phyloP scores from a whole-genome alignment of 176 grass and related monocot species.

The Musa itinerans region DNA sequence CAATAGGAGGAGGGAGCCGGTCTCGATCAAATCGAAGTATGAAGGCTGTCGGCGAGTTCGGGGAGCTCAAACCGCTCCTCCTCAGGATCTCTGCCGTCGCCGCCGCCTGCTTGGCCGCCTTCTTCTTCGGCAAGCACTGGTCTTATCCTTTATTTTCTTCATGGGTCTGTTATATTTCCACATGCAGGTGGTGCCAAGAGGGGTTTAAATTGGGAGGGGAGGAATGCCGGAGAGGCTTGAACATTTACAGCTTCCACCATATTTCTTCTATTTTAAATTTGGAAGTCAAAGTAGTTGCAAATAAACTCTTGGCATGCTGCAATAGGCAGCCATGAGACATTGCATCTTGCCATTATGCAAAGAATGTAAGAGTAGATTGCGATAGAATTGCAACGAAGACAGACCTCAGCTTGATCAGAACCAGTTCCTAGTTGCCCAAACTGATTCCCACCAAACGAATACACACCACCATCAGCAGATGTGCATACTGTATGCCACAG shows the following conservation, averaged over 20 bases:
- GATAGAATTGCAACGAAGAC: not conserved
- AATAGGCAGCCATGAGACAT: not conserved
- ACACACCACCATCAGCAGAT: conserved; percentile 79
- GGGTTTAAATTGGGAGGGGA: too few relatives aligned
- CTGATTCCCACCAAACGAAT: conserved; percentile 96
- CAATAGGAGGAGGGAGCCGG: not conserved
- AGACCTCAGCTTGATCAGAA: conserved; percentile 98
- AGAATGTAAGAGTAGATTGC: not conserved
- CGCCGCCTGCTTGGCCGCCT: conserved; percentile 17
- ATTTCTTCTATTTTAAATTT: too few relatives aligned
- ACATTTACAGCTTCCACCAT: too few relatives aligned
- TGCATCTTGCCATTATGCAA: not conserved
- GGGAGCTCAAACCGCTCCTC: not conserved
- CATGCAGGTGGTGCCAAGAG: too few relatives aligned
- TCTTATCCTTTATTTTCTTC: not conserved
- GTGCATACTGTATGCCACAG: conserved; percentile 94
- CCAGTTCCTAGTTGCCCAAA: conserved; percentile 92
- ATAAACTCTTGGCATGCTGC: not conserved
- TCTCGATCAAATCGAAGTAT: not conserved
- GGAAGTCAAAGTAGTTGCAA: not conserved
- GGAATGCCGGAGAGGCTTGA: too few relatives aligned
- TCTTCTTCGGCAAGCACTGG: conserved; percentile 39
- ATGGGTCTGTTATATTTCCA: too few relatives aligned
- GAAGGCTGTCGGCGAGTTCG: not conserved
- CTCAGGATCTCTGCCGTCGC: conserved; percentile 12